Evolutionary conservation across 2,329 filamentous ascomycete species (phyloP).

Genomic region (Beauveria bassiana): DNA sequence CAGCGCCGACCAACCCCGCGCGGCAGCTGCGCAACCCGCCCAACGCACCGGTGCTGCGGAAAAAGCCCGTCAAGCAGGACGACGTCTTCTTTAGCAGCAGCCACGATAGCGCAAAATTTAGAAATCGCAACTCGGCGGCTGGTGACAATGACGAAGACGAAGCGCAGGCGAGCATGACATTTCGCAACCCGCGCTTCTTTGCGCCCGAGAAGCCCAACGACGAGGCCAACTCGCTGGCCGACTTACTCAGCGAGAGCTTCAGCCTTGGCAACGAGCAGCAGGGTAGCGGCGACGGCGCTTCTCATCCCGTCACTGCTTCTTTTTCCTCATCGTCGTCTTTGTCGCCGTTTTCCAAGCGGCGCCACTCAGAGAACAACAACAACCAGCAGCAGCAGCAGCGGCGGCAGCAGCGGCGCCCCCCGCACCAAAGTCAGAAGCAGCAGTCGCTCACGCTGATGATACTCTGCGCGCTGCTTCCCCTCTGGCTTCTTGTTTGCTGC

Average conservation of each 20-base stretch:
- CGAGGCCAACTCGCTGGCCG: constrained; percentile 35
- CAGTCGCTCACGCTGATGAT: constrained; percentile 15
- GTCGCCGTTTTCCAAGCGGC: background rate
- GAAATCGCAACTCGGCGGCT: background rate
- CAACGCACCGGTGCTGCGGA: constrained; percentile 44
- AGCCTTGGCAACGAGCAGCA: constrained; percentile 27
- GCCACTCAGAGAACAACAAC: too few species aligned
- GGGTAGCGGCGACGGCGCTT: background rate
- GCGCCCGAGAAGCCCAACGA: constrained; percentile 35
- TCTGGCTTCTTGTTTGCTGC: constrained; percentile 20
- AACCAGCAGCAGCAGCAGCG: too few species aligned
- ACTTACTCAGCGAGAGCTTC: constrained; percentile 38
- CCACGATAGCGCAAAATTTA: constrained; percentile 13
- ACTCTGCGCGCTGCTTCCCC: constrained; percentile 16
- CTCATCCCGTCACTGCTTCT: background rate
- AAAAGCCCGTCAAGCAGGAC: constrained; percentile 35
- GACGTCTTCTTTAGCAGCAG: constrained; percentile 42
- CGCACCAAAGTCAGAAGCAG: too few species aligned
- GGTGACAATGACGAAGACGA: background rate
- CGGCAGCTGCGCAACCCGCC: constrained; percentile 55
- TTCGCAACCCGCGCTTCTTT: constrained; percentile 56
- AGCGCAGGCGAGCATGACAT: constrained; percentile 27
- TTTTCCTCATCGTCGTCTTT: background rate
- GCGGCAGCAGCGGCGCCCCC: too few species aligned
- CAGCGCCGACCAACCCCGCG: constrained; percentile 60